Base-by-base conservation (phyloP, 228 moss, liverwort and hornwort species). In the Sphagnum magellanicum region DNA sequence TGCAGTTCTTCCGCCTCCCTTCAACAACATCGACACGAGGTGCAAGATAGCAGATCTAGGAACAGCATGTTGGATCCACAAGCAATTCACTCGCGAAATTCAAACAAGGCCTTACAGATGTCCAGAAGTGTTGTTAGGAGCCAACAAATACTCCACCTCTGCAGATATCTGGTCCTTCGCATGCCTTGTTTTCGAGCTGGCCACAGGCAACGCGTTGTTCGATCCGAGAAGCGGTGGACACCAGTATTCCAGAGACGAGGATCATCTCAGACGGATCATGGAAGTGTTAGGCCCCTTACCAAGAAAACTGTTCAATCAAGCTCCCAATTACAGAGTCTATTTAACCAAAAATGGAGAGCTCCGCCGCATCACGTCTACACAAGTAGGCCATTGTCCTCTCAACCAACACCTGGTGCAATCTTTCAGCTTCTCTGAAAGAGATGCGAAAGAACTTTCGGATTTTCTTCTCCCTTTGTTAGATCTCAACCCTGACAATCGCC, bases 21-120 rank as follows among this genome's bases (percentile, higher is more conserved):
- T 32, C 32, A 32, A 32, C 32, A 32, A 32, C 32, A 32, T 32
- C 32, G 77, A 87, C 49, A 13, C 90, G 5, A 79, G 74, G 65
- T 96, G 96, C 65, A 96, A 93, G 71, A 93, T 93, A 70, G 89
- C 90, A 12, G 93, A 96, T 50, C 67, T 96, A n/a, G 89, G 91
- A 1, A 91, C 83, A 0, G 80, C 96, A 11, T 91, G 91, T 71
- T 85, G 74, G 87, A 87, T 71, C 10, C 75, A 89, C 52, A 93
- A 88, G 59, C 71, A 81, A 48, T 76, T 83, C 16, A 78, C 46
- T 1, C 53, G 69, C 68, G 88, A 91, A 61, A 96, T 93, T 55
- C 96, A 96, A 70, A 93, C 88, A 7, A 73, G 87, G 6, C 93
- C 88, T 51, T 93, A 93, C 67, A 80, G 84, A 1, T 96, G 93